Evolutionary conservation across 148 eudicot genomes (phyloP), one percentile per base, ranked within the genome.

Genomic region (Pouteria glomerata): DNA sequence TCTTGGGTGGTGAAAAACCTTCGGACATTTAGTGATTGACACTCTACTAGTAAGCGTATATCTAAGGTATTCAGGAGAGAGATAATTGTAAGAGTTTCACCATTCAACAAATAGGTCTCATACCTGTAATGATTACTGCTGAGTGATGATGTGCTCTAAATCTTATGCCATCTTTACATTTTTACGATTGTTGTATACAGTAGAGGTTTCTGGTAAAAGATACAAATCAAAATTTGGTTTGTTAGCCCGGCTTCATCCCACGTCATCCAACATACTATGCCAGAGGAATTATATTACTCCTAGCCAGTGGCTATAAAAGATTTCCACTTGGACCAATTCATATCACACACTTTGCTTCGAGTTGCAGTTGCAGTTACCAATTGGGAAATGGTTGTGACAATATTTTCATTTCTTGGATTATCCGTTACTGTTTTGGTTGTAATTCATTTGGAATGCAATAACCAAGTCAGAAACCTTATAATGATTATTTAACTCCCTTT

Each of bases 1-100:
- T 57, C 42, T 44, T 29, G 53, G 4, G 64, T 57, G 55, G 65
- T 47, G 47, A 37, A 56, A 10, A 70, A 70, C 73, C 63, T 70
- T 10, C 41, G n/a, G 35, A 70, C 55, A 44, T 70, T 59, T 42
- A 19, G 35, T 70, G 64, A 57, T 44, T 29, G 27, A 59, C n/a
- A n/a, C n/a, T n/a, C n/a, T n/a, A n/a, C n/a, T n/a, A n/a, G n/a
- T n/a, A n/a, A n/a, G n/a, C n/a, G n/a, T n/a, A n/a, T n/a, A n/a
- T n/a, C n/a, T n/a, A n/a, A n/a, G n/a, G n/a, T n/a, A n/a, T n/a
- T n/a, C 57, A 57, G 27, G 45, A 51, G 52, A 4, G 64, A 70
- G 30, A 31, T 70, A 57, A 42, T 42, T n/a, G 19, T 26, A 24
- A 57, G 41, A 70, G 11, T 70, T 57, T 57, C 56, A 29, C 14